Base-by-base conservation (phyloP, 176 grass and related monocot genomes). In the Puya raimondii region DNA sequence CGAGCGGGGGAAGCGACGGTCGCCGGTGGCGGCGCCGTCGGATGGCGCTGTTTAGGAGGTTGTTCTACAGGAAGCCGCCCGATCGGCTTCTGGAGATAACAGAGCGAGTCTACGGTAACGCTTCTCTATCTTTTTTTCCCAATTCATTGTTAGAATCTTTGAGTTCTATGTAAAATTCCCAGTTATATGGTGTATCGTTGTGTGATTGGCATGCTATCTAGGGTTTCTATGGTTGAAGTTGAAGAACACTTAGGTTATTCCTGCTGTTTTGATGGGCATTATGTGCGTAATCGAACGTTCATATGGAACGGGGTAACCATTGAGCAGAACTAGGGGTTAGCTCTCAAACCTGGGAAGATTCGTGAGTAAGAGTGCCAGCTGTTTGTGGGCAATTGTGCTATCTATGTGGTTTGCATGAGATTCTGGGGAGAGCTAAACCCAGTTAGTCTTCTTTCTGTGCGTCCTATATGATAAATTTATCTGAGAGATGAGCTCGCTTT, bases 71-170 rank as follows among this genome's bases (percentile, higher is more conserved):
- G 61, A 92, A 97, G 80, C 89, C 88, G 67, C 93, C 89, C 6
- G 93, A 97, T 89, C 89, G 86, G 68, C 93, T 97, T 77, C 89
- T 97, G 15, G 93, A 97, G 75, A 97, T 97, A 65, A 81, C 89
- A 13, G 93, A 92, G 58, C 78, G 89, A 76, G 89, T 97, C 76
- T 92, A 97, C 74, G 89, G 93, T 97, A 91, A 67, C 23, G 53
- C 4, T 49, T 42, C 33, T 42, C 33, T 7, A 42, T 63, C 16
- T 12, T 73, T 53, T 65, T 11, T n/a, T 11, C 51, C 25, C 49
- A 53, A 65, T 2, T 63, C 49, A 13, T 50, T 25, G 2, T 51
- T 48, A 25, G 23, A 16, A 66, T 14, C 49, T 4, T 48, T 42
- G 47, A 50, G 63, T 61, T 47, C 21, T 49, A 77, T 67, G 72